Evolutionary conservation across 1,284 basidiomycete genomes (phyloP).

Genomic region (Paramarasmius palmivorus): DNA sequence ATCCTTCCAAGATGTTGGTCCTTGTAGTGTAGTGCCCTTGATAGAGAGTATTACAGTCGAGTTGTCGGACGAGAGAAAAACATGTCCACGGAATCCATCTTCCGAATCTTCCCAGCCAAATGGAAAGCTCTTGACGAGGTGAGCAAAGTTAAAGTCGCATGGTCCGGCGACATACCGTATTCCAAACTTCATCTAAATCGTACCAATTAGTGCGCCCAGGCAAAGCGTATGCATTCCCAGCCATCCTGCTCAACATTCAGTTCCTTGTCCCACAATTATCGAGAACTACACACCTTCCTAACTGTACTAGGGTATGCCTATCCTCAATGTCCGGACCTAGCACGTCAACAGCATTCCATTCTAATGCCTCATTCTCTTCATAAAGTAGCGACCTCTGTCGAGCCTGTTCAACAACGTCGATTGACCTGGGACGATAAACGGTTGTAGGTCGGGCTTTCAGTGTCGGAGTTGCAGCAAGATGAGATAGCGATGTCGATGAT

Average conservation of each 20-base stretch:
- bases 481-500: background rate
- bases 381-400: slow-evolving; percentile 50
- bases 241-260: slow-evolving; percentile 65
- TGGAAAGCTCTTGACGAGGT: slow-evolving; percentile 66
- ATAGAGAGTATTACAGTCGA: slow-evolving; percentile 87
- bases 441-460: slow-evolving; percentile 55
- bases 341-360: slow-evolving; percentile 59
- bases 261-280: background rate
- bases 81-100: slow-evolving; percentile 90
- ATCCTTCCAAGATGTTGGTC: slow-evolving; percentile 89
- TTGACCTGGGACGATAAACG: slow-evolving; percentile 61
- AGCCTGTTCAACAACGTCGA: slow-evolving; percentile 48
- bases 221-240: slow-evolving; percentile 85
- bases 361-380: slow-evolving; percentile 48
- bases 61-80: slow-evolving; percentile 81
- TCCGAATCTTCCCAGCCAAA: slow-evolving; percentile 87
- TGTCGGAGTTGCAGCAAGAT: slow-evolving; percentile 11
- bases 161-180: slow-evolving; percentile 50
- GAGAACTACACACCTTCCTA: slow-evolving; percentile 39
- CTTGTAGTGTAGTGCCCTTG: slow-evolving; percentile 88
- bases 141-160: background rate
- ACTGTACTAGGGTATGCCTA: slow-evolving; percentile 77
- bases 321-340: slow-evolving; percentile 77
- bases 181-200: slow-evolving; percentile 76
- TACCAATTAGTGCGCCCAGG: slow-evolving; percentile 80